These are phyloP conservation scores for Hanseniaspora gamundiae DNA, from an alignment of 1,139 yeast genomes.

Conservation along the genomic window DNA sequence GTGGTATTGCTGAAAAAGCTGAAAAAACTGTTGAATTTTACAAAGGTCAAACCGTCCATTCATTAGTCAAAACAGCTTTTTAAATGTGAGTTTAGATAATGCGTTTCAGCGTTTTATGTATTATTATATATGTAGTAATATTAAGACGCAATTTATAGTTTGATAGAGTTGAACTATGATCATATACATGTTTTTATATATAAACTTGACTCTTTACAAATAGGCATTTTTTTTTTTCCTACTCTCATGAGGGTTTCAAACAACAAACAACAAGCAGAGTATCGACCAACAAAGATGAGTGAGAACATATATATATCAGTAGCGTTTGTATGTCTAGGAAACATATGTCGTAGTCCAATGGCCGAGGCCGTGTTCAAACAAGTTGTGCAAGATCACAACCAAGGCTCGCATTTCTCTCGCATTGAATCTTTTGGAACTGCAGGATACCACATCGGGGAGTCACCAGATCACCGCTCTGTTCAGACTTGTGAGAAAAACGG, in stretches of 20 bases:
- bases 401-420: conserved; percentile 30
- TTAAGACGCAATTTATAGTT: conserved; percentile 9
- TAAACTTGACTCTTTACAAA: too few relatives aligned
- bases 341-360: conserved; percentile 96
- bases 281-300: too few relatives aligned
- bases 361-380: conserved; percentile 86
- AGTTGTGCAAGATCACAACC: conserved; percentile 39
- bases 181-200: too few relatives aligned
- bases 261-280: too few relatives aligned
- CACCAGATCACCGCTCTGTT: conserved; percentile 66
- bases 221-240: too few relatives aligned
- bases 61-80: conserved; percentile 79
- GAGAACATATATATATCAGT: conserved; percentile 36
- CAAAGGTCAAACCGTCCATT: conserved; percentile 58
- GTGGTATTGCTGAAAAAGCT: conserved; percentile 84
- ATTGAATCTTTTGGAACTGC: conserved; percentile 89
- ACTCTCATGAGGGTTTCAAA: too few relatives aligned
- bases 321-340: conserved; percentile 87
- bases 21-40: conserved; percentile 68
- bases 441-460: conserved; percentile 71
- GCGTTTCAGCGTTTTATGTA: too few relatives aligned
- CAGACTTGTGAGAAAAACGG: conserved; percentile 59
- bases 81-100: conserved; percentile 16
- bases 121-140: too few relatives aligned
- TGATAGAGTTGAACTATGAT: neutral